phyloP scores from a whole-genome alignment of 176 grass and related monocot genomes.

The Luzula sylvatica region DNA sequence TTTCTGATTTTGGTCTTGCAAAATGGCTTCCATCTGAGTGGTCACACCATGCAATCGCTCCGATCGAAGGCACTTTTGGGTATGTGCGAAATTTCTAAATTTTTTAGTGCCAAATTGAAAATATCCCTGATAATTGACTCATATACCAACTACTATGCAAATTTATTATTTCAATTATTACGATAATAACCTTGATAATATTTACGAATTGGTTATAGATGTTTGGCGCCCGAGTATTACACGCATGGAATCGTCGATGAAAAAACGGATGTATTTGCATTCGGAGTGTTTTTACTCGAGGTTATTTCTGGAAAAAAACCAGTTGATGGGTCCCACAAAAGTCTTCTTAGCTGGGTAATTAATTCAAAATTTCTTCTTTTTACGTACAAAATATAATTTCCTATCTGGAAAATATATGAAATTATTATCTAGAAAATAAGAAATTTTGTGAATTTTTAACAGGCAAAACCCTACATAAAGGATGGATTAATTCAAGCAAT shows the following conservation, averaged over 20 bases:
- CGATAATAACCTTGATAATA: background rate
- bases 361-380: background rate
- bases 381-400: background rate
- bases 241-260: conserved; percentile 89
- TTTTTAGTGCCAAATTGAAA: conserved; percentile 11
- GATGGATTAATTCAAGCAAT: conserved; percentile 56
- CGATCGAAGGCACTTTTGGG: conserved; percentile 95
- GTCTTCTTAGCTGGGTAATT: conserved; percentile 71
- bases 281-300: conserved; percentile 93
- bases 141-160: background rate
- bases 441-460: background rate
- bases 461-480: conserved; percentile 81
- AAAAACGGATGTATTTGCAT: conserved; percentile 95
- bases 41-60: conserved; percentile 78
- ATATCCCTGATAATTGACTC: background rate
- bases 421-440: background rate
- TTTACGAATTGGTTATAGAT: conserved; percentile 26
- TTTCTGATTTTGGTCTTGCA: conserved; percentile 91
- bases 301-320: conserved; percentile 81
- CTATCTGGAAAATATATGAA: background rate
- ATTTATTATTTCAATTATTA: background rate
- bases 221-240: conserved; percentile 89
- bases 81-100: conserved; percentile 13
- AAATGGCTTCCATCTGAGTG: conserved; percentile 89
- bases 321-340: conserved; percentile 79